Base-by-base conservation (phyloP, 169 alveolate species). In the Plasmodium gaboni region DNA sequence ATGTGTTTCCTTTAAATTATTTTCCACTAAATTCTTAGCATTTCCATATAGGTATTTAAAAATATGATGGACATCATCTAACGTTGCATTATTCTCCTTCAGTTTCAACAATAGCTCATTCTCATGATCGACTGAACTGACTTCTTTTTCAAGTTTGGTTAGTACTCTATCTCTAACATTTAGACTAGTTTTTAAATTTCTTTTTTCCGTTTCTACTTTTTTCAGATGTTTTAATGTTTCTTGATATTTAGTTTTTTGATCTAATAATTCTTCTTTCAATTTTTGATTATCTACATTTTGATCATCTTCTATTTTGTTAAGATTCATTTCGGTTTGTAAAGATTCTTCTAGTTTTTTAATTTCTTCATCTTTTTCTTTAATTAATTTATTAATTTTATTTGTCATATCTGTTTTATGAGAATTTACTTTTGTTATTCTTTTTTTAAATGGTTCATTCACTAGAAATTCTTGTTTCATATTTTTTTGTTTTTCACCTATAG, bases 221-320 rank as follows among this genome's bases (percentile, higher is more conserved):
- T 86, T 86, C 50, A 86, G 60, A 71, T 86, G 92, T 59, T 86
- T 86, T 50, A 86, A 17, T 7, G 92, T 71, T 86, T 86, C 92
- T 60, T 86, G 76, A 59, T 86, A 86, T 70, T 86, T 86, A n/a
- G 59, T 69, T 71, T 86, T 86, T 71, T 86, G 86, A 42, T 86
- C 78, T 71, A 83, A 32, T 13, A 83, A n/a, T 42, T 38, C 70
- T 83, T 83, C 91, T 22, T 69, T 83, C 38, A 83, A 69, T 48
- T 83, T 68, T 17, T 46, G 53, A n/a, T 83, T 83, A 8, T 83
- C 91, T 57, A 83, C 42, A 24, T 15, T 53, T 55, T 44, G 15
- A 15, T 17, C 48, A 19, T 64, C 64, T 57, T 44, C 51, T 51
- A 74, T 61, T 74, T 74, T 73, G 24, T 69, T 46, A 64, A 26